Base-by-base conservation (phyloP, 2,329 filamentous ascomycete genomes). In the Fonsecaea nubica region DNA sequence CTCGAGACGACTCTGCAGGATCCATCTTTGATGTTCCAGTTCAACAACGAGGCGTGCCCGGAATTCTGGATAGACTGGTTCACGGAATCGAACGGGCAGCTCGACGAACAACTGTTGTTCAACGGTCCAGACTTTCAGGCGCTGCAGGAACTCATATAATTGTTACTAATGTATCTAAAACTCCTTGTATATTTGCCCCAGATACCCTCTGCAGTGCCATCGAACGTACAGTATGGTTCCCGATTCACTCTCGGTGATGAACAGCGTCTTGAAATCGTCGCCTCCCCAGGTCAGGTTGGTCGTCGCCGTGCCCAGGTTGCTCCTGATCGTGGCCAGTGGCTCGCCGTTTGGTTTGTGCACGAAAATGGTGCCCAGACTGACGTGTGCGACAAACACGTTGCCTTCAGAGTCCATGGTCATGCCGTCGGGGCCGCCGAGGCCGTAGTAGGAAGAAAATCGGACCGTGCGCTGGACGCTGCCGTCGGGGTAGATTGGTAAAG, bases 351-450 rank as follows among this genome's bases (percentile, higher is more conserved):
- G 13, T 2, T 50, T 18, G 7, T 25, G 15, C 4, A 60, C 57
- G 25, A 60, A 60, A 7, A 60, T 30, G 12, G 57, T 21, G n/a
- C 57, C 57, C n/a, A 60, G 36, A 30, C 36, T 48, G 15, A 38
- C 21, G 4, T 48, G 18, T 13, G 12, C 18, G 6, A 60, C 32
- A 38, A 60, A 60, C 1, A 60, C 15, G 25, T 60, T 45, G 12
- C 57, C 40, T 50, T 60, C 57, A n/a, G 21, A 15, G 25, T 60
- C 57, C 4, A 50, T 13, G 25, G 40, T 15, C 21, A 60, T 12
- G 12, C 57, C 57, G 25, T 60, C 57, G 7, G 57, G 57, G 8
- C 57, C 57, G 7, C 7, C 35, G 21, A 45, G 45, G 30, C 57
- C 57, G 13, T 25, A 60, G 7, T 12, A 48, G 12, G 6, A 9